Conservation (phyloP, 176 grass and related monocot species). For the Phoenix roebelenii region DNA sequence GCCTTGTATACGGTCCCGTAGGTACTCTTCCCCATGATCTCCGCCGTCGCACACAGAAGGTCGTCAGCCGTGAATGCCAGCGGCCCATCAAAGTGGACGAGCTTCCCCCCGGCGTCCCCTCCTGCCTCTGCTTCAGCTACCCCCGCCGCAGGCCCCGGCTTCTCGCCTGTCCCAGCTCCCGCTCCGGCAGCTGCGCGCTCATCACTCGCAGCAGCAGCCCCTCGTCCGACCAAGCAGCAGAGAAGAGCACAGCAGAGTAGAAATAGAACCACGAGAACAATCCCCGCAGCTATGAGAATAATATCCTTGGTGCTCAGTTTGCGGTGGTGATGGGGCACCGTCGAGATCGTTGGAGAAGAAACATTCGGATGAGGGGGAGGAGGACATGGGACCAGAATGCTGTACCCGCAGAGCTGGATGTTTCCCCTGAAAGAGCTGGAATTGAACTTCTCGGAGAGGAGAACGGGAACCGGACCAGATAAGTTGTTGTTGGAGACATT, state of each 20-base stretch:
- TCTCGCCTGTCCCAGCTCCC: constrained; percentile 27
- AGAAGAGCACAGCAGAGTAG: constrained; percentile 59
- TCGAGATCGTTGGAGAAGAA: constrained; percentile 26
- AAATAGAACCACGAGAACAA: constrained; percentile 51
- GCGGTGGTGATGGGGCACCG: constrained; percentile 24
- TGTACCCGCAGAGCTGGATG: constrained; percentile 76
- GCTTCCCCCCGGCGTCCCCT: constrained; percentile 61
- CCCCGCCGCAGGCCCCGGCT: constrained; percentile 17
- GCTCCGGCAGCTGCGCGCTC: constrained; percentile 14
- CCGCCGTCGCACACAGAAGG: constrained; percentile 83
- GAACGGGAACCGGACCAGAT: constrained; percentile 48
- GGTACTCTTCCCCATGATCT: constrained; percentile 97
- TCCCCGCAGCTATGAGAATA: constrained; percentile 50
- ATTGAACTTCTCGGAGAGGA: constrained; percentile 78
- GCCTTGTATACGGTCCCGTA: constrained; percentile 98
- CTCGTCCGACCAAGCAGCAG: constrained; percentile 39
- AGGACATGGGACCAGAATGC: constrained; percentile 54
- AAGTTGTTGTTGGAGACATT: constrained; percentile 76
- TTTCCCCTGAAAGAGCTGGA: constrained; percentile 84
- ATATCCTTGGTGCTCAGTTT: constrained; percentile 64
- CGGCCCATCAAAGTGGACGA: constrained; percentile 73
- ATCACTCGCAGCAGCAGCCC: constrained; percentile 29
- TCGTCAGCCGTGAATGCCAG: constrained; percentile 80
- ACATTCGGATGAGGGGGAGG: constrained; percentile 22
- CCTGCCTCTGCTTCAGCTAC: constrained; percentile 19